Evolutionary conservation across 1,139 yeast species (phyloP).

Genomic region (Kodamaea anthophila): DNA sequence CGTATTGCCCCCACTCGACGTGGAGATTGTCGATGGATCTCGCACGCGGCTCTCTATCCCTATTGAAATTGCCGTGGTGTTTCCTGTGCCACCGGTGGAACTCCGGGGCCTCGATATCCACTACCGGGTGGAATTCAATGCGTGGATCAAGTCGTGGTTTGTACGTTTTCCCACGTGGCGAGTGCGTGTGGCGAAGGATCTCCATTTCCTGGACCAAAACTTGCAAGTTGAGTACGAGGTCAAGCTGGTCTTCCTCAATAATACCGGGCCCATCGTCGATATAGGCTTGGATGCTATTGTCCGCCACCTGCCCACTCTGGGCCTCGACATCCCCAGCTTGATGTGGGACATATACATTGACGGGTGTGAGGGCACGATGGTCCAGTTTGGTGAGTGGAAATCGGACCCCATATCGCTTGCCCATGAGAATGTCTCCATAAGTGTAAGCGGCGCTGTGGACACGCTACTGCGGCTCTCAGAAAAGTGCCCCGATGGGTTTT

Average conservation of each 20-base stretch:
- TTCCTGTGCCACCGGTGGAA: too few species aligned
- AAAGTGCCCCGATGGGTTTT: constrained; percentile 14
- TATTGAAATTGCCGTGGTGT: too few species aligned
- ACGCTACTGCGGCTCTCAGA: constrained; percentile 17
- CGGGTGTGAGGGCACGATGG: constrained; percentile 18
- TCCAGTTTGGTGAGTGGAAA: constrained; percentile 22
- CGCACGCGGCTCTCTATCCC: too few species aligned
- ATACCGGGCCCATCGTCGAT: constrained; percentile 3
- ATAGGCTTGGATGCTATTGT: constrained; percentile 5
- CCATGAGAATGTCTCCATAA: too few species aligned
- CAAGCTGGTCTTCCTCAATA: constrained; percentile 4
- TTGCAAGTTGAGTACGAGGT: constrained; percentile 6
- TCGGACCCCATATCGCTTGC: too few species aligned
- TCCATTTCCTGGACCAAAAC: constrained; percentile 11
- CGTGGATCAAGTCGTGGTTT: constrained; percentile 13
- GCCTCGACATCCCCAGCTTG: constrained; percentile 15
- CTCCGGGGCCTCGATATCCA: too few species aligned
- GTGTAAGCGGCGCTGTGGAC: constrained; percentile 14
- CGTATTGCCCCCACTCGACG: too few species aligned
- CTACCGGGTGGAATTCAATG: constrained; percentile 16
- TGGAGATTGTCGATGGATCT: too few species aligned
- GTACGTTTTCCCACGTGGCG: constrained; percentile 13
- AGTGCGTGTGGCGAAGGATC: constrained; percentile 14
- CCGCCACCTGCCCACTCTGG: constrained; percentile 16
- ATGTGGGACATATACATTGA: constrained; percentile 24